Evolutionary conservation across 163 green algal species (phyloP).

Genomic region (Prototheca cutis): DNA sequence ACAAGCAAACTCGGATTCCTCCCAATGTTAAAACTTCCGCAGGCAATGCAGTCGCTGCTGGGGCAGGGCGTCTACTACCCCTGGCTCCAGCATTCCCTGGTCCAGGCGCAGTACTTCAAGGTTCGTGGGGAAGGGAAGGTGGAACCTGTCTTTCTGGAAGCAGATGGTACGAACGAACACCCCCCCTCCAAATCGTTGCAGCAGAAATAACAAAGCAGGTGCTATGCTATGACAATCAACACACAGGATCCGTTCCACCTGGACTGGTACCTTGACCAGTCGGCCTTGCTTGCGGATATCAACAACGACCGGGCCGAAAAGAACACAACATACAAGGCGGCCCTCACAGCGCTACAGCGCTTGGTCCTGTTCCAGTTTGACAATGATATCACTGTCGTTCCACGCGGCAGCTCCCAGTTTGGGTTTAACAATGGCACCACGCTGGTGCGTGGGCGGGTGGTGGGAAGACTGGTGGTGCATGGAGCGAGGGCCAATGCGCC

Average conservation of each 20-base stretch:
- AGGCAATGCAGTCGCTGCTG: conserved; percentile 42
- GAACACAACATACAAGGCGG: conserved; percentile 46
- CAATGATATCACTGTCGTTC: conserved; percentile 73
- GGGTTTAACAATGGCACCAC: conserved; percentile 11
- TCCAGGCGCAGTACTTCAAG: conserved; percentile 89
- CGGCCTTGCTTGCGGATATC: conserved; percentile 77
- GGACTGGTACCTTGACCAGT: conserved; percentile 49
- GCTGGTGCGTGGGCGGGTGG: neutral
- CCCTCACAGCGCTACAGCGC: conserved; percentile 53
- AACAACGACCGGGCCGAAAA: conserved; percentile 72
- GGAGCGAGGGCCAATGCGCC: too few relatives aligned
- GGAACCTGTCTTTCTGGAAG: too few relatives aligned
- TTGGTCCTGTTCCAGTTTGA: conserved; percentile 76
- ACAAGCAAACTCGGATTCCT: too few relatives aligned
- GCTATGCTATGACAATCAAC: too few relatives aligned
- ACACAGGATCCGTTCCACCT: conserved; percentile 55
- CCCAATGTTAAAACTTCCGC: too few relatives aligned
- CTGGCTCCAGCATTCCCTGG: conserved; percentile 53
- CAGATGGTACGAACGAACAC: too few relatives aligned
- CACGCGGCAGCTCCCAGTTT: conserved; percentile 47
- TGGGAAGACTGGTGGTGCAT: too few relatives aligned
- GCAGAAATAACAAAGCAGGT: too few relatives aligned
- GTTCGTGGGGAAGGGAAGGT: too few relatives aligned
- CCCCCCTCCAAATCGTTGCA: too few relatives aligned
- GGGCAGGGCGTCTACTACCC: conserved; percentile 56